These are phyloP conservation scores for Ophiostoma ulmi DNA, from an alignment of 2,329 filamentous ascomycete genomes.

Conservation along the genomic window DNA sequence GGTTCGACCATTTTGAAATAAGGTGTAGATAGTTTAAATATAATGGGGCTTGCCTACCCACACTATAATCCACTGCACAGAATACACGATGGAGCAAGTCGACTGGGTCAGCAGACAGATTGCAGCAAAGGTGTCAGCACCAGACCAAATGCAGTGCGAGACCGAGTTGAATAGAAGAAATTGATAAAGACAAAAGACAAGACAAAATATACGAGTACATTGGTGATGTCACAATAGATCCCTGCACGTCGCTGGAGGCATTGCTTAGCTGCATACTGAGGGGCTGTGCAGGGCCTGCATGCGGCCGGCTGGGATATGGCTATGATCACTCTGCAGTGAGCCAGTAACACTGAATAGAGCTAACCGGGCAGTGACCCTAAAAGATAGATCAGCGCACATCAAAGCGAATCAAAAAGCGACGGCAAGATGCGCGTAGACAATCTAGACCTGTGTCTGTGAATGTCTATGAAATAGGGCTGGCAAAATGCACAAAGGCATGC, in stretches of 20 bases:
- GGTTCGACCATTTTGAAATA: background rate
- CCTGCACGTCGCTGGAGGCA: background rate
- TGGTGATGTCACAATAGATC: background rate
- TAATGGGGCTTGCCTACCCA: background rate
- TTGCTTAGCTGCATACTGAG: background rate
- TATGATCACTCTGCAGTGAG: background rate
- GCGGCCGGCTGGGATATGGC: background rate
- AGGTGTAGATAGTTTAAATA: background rate
- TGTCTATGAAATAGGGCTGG: background rate
- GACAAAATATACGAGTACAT: background rate
- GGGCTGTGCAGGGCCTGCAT: background rate
- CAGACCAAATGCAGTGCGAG: slow-evolving; percentile 3
- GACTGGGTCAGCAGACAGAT: background rate
- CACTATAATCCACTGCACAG: background rate
- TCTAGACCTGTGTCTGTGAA: background rate
- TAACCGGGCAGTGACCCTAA: too few species aligned
- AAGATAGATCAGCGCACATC: background rate
- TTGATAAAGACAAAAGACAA: background rate
- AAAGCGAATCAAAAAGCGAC: background rate
- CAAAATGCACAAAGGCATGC: background rate
- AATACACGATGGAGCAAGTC: background rate
- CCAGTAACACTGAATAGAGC: background rate
- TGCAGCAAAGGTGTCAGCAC: background rate
- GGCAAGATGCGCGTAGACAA: background rate
- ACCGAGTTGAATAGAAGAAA: background rate